Percentiles rank a stretch among this genome's conserved stretches.
Conservation (phyloP, 139 green algal genomes). For the Microglena sp. region DNA sequence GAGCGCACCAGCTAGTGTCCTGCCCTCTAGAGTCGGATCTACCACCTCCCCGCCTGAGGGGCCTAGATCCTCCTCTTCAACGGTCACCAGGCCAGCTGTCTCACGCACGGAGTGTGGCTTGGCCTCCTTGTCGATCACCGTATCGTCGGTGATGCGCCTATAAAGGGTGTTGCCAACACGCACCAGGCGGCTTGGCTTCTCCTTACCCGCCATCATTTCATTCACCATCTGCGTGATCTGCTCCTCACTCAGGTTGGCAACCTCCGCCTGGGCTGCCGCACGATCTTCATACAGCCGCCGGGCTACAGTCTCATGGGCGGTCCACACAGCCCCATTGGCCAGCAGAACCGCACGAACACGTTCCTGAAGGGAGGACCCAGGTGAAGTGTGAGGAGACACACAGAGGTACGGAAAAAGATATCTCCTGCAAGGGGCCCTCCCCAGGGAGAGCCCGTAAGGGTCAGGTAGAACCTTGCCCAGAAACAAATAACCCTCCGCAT, state of each 20-base stretch:
- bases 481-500: too few species aligned
- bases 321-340: constrained; percentile 27
- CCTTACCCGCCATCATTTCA: constrained; percentile 7
- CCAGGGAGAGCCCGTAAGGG: too few species aligned
- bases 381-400: too few species aligned
- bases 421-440: too few species aligned
- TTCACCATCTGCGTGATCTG: background rate
- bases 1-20: background rate
- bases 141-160: background rate
- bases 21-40: background rate
- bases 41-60: background rate
- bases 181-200: background rate
- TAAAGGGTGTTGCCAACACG: constrained; percentile 9
- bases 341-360: constrained; percentile 25
- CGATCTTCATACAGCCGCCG: constrained; percentile 17
- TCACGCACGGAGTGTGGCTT: background rate
- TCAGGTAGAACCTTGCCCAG: too few species aligned
- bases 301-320: constrained; percentile 20
- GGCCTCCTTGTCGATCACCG: background rate
- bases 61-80: background rate
- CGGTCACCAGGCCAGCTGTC: background rate
- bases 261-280: constrained; percentile 20
- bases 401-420: too few species aligned
- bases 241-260: background rate
- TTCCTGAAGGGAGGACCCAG: too few species aligned